These are phyloP conservation scores for Vitis hybrid DNA, from an alignment of 177 flowering plant genomes.

Conservation along the genomic window DNA sequence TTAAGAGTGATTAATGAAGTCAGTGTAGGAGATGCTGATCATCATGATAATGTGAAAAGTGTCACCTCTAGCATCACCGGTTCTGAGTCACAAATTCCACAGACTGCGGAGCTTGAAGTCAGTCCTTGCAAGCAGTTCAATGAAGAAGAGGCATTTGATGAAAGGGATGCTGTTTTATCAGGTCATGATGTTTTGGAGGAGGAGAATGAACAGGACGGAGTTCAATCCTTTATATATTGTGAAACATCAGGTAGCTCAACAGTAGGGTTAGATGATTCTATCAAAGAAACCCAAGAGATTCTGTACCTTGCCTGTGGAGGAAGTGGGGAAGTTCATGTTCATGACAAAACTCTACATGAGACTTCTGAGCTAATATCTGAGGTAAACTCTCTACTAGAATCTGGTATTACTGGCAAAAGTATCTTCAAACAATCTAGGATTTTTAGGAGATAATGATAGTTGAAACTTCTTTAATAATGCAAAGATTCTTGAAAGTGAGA, in stretches of 20 bases:
- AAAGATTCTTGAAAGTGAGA: slow-evolving; percentile 2
- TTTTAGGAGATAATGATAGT: slow-evolving; percentile 3
- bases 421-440: neutral
- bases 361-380: slow-evolving; percentile 25
- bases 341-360: slow-evolving; percentile 9
- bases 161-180: slow-evolving; percentile 1
- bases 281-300: slow-evolving; percentile 21
- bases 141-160: slow-evolving; percentile 11
- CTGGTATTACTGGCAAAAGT: slow-evolving; percentile 8
- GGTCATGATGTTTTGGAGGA: slow-evolving; percentile 2
- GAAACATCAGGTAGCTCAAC: slow-evolving; percentile 30
- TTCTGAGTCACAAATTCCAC: slow-evolving; percentile 10
- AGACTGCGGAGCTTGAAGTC: slow-evolving; percentile 16
- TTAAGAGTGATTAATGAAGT: slow-evolving; percentile 3
- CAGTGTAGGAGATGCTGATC: slow-evolving; percentile 17
- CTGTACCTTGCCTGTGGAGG: slow-evolving; percentile 19
- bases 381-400: slow-evolving; percentile 20
- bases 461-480: neutral
- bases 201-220: slow-evolving; percentile 12
- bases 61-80: slow-evolving; percentile 4
- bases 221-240: slow-evolving; percentile 15
- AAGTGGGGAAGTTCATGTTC: slow-evolving; percentile 17
- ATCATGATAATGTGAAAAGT: slow-evolving; percentile 8
- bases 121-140: neutral
- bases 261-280: slow-evolving; percentile 16